These are phyloP conservation scores for Hanseniaspora thailandica DNA, from an alignment of 805 yeast genomes.

Conservation along the genomic window DNA sequence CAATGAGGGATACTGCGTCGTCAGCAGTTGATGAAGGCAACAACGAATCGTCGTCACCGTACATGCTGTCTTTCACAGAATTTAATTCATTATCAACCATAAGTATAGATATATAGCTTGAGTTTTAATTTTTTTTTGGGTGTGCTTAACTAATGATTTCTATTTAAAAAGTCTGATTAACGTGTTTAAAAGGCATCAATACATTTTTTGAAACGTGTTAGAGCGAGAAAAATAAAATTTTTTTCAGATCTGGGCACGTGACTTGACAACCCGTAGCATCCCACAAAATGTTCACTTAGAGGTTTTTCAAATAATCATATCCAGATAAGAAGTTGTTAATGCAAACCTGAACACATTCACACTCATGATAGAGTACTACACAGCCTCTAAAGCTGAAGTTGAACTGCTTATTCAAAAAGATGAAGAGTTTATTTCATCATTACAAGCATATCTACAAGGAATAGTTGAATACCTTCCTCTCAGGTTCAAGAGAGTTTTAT, in stretches of 20 bases:
- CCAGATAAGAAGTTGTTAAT: too few relatives aligned
- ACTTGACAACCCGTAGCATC: too few relatives aligned
- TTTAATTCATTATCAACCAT: too few relatives aligned
- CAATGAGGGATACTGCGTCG: background rate
- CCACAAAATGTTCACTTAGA: too few relatives aligned
- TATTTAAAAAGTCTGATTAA: too few relatives aligned
- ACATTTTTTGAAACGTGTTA: too few relatives aligned
- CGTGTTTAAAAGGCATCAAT: too few relatives aligned
- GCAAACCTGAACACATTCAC: background rate
- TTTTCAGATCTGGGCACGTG: background rate
- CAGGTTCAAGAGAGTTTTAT: background rate
- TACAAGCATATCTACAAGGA: background rate
- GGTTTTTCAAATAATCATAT: too few relatives aligned
- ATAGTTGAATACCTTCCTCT: background rate
- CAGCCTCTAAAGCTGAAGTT: conserved; percentile 1
- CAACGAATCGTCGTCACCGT: conserved; percentile 11
- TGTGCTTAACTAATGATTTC: too few relatives aligned
- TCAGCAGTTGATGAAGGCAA: background rate
- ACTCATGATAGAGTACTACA: background rate
- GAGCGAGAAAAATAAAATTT: background rate
- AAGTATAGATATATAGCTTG: too few relatives aligned
- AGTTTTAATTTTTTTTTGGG: too few relatives aligned
- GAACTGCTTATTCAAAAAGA: background rate
- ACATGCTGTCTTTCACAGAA: background rate
- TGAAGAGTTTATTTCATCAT: background rate